phyloP scores from a whole-genome alignment of 805 yeast species.

The Cyberlindnera nakhonratchasimensis region DNA sequence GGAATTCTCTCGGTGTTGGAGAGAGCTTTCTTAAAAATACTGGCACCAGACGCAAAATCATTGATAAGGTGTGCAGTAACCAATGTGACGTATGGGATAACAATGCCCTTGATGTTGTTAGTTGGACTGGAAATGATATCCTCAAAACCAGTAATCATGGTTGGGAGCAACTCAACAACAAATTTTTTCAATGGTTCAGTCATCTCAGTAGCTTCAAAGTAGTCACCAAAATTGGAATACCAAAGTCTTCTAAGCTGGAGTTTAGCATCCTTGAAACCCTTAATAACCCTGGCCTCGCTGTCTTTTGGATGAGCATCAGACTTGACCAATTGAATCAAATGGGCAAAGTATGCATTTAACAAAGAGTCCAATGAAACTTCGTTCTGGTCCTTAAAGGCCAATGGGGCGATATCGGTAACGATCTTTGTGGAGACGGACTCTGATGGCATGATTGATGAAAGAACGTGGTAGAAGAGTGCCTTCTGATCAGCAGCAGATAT shows the following conservation, averaged over 20 bases:
- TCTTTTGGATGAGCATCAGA: constrained; percentile 12
- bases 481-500: constrained; percentile 67
- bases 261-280: constrained; percentile 68
- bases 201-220: constrained; percentile 19
- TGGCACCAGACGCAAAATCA: constrained; percentile 26
- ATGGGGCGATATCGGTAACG: constrained; percentile 42
- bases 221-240: constrained; percentile 49
- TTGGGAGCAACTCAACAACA: constrained; percentile 24
- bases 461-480: constrained; percentile 42
- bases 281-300: constrained; percentile 22
- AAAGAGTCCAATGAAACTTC: constrained; percentile 56
- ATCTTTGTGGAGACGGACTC: constrained; percentile 36
- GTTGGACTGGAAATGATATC: constrained; percentile 51
- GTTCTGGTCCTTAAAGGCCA: constrained; percentile 71
- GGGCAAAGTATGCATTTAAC: constrained; percentile 46
- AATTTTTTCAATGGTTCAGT: constrained; percentile 16
- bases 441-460: constrained; percentile 34
- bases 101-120: constrained; percentile 41
- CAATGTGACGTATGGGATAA: constrained; percentile 51
- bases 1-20: constrained; percentile 39
- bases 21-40: constrained; percentile 35
- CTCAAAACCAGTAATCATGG: constrained; percentile 31
- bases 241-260: constrained; percentile 61
- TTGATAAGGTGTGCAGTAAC: constrained; percentile 25
- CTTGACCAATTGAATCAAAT: constrained; percentile 34